Base-by-base conservation (phyloP, 768 basidiomycete species). In the Leccinum fibrillosum region DNA sequence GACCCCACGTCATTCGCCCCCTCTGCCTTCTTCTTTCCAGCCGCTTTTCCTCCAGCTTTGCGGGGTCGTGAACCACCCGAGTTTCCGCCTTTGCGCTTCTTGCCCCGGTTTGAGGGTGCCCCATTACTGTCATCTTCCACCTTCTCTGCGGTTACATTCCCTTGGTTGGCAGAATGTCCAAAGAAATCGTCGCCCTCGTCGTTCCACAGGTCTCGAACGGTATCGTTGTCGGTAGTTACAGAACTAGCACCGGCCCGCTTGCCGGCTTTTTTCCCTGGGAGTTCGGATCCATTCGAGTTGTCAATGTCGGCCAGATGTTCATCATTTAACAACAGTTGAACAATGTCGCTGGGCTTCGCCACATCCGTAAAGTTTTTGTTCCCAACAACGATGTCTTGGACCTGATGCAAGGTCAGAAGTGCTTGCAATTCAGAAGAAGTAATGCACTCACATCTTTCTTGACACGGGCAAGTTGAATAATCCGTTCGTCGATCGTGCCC, bases 311-410 rank as follows among this genome's bases (percentile, higher is more conserved):
- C 92, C 15, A 98, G 74, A 66, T 98, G 95, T 65, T 97, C 94
- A 65, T 98, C 95, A 67, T 94, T 95, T 66, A 99, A 82, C 52
- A 99, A 78, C 48, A 99, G 74, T 60, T 94, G 94, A 15, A 96
- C 96, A 55, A 99, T 97, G 72, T 99, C 97, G 75, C 92, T 95
- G 26, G 94, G 92, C 71, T 94, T 95, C 19, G 93, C 85, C 54
- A 90, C 90, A 62, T 97, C 94, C 2, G 90, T 92, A 70, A 97
- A 87, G 60, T 86, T 93, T 75, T 97, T 98, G 76, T 92, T 95
- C 53, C 97, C 97, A 8, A 99, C 97, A 53, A 99, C 97, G 59
- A 98, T 96, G 66, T 99, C 97, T 85, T 98, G 97, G 5, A 98
- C 95, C 93, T 95, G 57, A 21, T 55, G 58, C 26, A 59, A 52